These are phyloP conservation scores for Monilinia laxa DNA, from an alignment of 2,329 filamentous ascomycete species.

Conservation along the genomic window DNA sequence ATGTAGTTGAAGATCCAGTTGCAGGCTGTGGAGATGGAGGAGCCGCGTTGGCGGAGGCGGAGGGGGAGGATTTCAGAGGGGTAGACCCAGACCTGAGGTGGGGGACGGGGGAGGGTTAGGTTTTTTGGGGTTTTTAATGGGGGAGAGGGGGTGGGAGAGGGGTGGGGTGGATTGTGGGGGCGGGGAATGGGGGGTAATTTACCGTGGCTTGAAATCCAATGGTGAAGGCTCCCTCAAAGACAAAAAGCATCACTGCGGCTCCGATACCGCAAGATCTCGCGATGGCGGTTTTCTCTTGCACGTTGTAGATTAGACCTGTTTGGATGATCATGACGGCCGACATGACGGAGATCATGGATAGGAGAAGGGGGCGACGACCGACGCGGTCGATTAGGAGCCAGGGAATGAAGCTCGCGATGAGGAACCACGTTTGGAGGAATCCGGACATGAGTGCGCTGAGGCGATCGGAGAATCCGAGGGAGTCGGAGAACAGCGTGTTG, in stretches of 20 bases:
- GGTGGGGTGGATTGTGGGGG: neutral
- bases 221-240: conserved; percentile 61
- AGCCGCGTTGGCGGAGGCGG: conserved; percentile 58
- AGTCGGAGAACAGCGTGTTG: conserved; percentile 48
- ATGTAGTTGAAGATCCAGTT: conserved; percentile 52
- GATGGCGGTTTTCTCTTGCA: conserved; percentile 41
- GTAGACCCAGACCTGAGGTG: conserved; percentile 50
- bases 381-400: conserved; percentile 52
- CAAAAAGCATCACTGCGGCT: conserved; percentile 53
- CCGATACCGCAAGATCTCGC: conserved; percentile 42
- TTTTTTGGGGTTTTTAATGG: no score
- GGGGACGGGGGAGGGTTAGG: neutral
- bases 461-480: conserved; percentile 45
- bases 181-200: neutral
- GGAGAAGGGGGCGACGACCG: conserved; percentile 67
- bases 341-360: conserved; percentile 49
- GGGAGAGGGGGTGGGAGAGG: neutral
- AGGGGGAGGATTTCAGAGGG: conserved; percentile 59
- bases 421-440: conserved; percentile 51
- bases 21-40: conserved; percentile 59
- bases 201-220: conserved; percentile 60
- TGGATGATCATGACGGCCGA: conserved; percentile 46
- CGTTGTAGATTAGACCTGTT: conserved; percentile 45
- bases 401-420: conserved; percentile 44
- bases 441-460: conserved; percentile 54